Percentiles rank a stretch among this genome's conserved stretches.
phyloP scores from a whole-genome alignment of 1,284 basidiomycete genomes.

The Athelia sp. region DNA sequence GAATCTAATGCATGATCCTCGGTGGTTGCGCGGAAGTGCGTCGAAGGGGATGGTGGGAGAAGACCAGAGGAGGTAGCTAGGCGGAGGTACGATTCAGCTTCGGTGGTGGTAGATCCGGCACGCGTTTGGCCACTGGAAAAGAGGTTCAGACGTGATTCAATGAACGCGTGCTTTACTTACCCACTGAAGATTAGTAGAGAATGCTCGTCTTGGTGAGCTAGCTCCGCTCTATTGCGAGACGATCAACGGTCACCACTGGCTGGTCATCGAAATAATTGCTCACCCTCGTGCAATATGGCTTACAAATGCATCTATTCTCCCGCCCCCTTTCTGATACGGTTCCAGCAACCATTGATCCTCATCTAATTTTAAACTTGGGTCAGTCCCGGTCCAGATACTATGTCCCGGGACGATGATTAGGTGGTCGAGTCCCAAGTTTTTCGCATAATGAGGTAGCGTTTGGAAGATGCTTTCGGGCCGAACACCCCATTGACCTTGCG shows the following conservation, averaged over 20 bases:
- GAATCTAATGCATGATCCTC: slow-evolving; percentile 92
- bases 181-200: slow-evolving; percentile 87
- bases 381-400: slow-evolving; percentile 76
- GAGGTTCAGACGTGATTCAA: no score
- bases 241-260: background rate
- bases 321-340: slow-evolving; percentile 70
- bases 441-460: slow-evolving; percentile 35
- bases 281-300: slow-evolving; percentile 78
- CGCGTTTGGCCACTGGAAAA: slow-evolving; percentile 82
- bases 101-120: slow-evolving; percentile 67
- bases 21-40: slow-evolving; percentile 61
- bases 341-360: slow-evolving; percentile 83
- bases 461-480: slow-evolving; percentile 32
- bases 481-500: slow-evolving; percentile 9
- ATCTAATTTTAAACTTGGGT: slow-evolving; percentile 39
- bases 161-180: no score
- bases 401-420: slow-evolving; percentile 90
- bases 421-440: slow-evolving; percentile 41
- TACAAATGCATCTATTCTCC: slow-evolving; percentile 73
- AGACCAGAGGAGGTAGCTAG: slow-evolving; percentile 54
- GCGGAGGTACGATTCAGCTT: slow-evolving; percentile 84
- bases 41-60: slow-evolving; percentile 26
- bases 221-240: slow-evolving; percentile 46
- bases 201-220: slow-evolving; percentile 60
- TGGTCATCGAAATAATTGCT: slow-evolving; percentile 17